Evolutionary conservation across 257 asterid genomes (phyloP).

Genomic region (Galeopsis tetrahit): DNA sequence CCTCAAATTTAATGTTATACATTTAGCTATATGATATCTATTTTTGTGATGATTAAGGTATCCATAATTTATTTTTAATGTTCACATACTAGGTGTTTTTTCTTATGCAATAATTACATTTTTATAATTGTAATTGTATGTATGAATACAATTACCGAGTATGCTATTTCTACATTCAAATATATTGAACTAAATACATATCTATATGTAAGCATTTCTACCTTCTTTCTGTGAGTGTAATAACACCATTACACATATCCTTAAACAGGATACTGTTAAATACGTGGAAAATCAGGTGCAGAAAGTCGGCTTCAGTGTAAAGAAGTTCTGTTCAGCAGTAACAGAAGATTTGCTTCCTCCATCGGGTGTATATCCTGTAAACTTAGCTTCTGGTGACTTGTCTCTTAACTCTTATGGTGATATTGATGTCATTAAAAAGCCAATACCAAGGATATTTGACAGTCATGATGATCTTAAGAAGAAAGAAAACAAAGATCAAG

Average conservation of each 20-base stretch:
- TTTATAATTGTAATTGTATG: no score
- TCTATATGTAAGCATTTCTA: neutral
- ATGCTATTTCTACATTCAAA: neutral
- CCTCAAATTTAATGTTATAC: no score
- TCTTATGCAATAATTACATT: no score
- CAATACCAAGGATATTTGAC: constrained; percentile 37
- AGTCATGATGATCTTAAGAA: constrained; percentile 29
- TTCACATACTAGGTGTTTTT: no score
- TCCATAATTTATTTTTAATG: no score
- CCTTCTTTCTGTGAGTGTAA: neutral
- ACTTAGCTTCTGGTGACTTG: constrained; percentile 55
- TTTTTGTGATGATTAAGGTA: no score
- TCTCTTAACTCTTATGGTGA: constrained; percentile 53
- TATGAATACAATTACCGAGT: no score
- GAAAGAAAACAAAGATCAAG: constrained; percentile 49
- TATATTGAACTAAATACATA: neutral
- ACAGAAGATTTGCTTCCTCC: constrained; percentile 69
- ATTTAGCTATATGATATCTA: no score
- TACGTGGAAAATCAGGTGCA: constrained; percentile 82
- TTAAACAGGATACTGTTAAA: constrained; percentile 73
- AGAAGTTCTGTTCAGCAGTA: constrained; percentile 79
- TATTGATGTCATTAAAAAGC: constrained; percentile 45
- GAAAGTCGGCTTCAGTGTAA: constrained; percentile 74
- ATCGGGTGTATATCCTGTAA: constrained; percentile 56
- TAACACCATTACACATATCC: neutral